Conservation (phyloP, 1,284 basidiomycete species). For the Salmacisia buchloeana region DNA sequence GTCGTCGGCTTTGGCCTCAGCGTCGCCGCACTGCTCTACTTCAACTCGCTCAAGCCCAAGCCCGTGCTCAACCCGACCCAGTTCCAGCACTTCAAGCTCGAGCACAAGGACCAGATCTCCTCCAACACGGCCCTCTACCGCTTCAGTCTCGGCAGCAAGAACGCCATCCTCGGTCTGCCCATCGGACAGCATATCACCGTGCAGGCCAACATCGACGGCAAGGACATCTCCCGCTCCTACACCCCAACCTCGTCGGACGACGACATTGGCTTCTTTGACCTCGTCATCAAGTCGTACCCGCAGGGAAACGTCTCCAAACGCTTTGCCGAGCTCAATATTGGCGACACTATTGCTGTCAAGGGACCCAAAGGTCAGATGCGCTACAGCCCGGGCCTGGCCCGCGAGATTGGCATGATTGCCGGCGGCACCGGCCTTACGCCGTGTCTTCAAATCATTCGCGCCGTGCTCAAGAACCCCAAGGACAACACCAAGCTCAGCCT, state of each 20-base stretch:
- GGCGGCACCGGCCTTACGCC: conserved; percentile 91
- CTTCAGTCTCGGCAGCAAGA: conserved; percentile 69
- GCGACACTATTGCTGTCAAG: conserved; percentile 74
- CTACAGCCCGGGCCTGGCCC: conserved; percentile 52
- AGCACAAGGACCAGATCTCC: conserved; percentile 77
- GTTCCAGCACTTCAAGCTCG: conserved; percentile 78
- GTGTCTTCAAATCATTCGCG: conserved; percentile 74
- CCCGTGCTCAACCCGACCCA: conserved; percentile 67
- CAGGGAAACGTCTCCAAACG: conserved; percentile 88
- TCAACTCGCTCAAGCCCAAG: conserved; percentile 39
- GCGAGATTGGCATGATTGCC: conserved; percentile 84
- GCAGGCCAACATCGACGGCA: conserved; percentile 82
- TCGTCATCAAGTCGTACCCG: conserved; percentile 96
- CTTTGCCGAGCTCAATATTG: conserved; percentile 64
- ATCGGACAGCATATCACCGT: conserved; percentile 94
- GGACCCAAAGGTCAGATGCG: conserved; percentile 85
- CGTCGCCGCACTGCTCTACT: conserved; percentile 32
- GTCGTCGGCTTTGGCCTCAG: conserved; percentile 34
- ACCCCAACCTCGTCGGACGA: conserved; percentile 91
- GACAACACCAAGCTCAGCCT: conserved; percentile 84
- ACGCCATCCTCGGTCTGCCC: conserved; percentile 81
- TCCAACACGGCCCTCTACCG: conserved; percentile 94
- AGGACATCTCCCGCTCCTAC: conserved; percentile 83
- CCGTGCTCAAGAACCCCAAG: conserved; percentile 73
- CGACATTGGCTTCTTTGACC: conserved; percentile 85